Base-by-base conservation (phyloP, 306 rosid genomes). In the Citrullus mucosospermus region DNA sequence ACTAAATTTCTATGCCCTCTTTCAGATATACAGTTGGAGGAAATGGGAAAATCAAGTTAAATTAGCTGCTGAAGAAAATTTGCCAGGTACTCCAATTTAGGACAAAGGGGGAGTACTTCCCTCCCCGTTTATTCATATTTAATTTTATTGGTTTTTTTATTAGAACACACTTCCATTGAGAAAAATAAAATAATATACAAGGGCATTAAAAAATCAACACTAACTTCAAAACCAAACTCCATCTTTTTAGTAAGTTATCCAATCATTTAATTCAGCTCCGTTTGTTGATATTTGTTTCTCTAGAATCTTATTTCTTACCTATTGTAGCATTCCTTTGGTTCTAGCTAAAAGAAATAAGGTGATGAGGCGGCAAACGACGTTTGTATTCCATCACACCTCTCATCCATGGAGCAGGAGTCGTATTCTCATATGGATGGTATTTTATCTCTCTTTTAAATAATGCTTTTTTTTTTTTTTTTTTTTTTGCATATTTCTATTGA, bases 321-420 rank as follows among this genome's bases (percentile, higher is more conserved):
- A 71, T 48, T 10, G 13, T 44, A 28, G 22, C 46, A 53, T 55
- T 55, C 28, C 28, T 74, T 74, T 77, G 60, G 56, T 61, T 67
- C 18, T 88, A 95, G 97, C 83, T 76, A 92, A 73, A 86, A 89
- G n/a, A 83, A 79, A 59, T 88, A 94, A 87, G 86, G 91, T 91
- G 81, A 84, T 95, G 98, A 92, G 88, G 84, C 88, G 97, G 82
- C 98, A 95, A 79, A 84, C 89, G 39, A 92, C 98, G 76, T 95
- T 95, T 80, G 87, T 95, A 82, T 95, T 82, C 80, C 98, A 95
- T 81, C 98, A 88, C 81, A 83, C 98, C 9, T 91, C 96, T 84
- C 98, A 95, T 87, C 97, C 98, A 43, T 95, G 97, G 98, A 95
- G 98, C 90, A 89, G 93, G 89, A 91, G 75, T 86, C 91, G 89